A percentile compares a stretch with the other conserved stretches of the same genome.
Conservation (phyloP, 768 basidiomycete genomes). For the Trametes punicea region DNA sequence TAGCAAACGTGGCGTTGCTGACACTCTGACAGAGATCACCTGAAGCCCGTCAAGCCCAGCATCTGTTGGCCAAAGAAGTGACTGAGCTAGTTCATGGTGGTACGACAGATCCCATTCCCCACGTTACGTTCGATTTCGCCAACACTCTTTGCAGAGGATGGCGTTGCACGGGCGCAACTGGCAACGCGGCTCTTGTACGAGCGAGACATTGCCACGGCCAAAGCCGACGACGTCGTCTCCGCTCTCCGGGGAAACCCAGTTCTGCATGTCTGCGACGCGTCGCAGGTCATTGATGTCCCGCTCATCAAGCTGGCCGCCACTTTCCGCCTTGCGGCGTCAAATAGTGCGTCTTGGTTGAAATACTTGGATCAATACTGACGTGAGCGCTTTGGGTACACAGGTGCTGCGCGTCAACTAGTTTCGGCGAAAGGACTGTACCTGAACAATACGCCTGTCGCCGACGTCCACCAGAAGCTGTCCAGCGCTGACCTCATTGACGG, state of each 20-base stretch:
- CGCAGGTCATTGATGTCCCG: conserved; percentile 50
- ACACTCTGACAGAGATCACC: conserved; percentile 19
- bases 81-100: conserved; percentile 31
- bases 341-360: conserved; percentile 43
- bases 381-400: conserved; percentile 35
- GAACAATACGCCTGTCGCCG: conserved; percentile 59
- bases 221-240: conserved; percentile 50
- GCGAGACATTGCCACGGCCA: conserved; percentile 34
- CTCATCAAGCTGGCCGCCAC: conserved; percentile 60
- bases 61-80: conserved; percentile 27
- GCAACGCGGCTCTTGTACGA: conserved; percentile 27
- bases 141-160: conserved; percentile 14
- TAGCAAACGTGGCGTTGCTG: not conserved
- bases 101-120: conserved; percentile 11
- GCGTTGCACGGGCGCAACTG: conserved; percentile 23
- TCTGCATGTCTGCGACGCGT: conserved; percentile 47
- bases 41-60: conserved; percentile 26
- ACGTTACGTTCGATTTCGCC: not conserved
- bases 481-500: conserved; percentile 53
- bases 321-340: conserved; percentile 58
- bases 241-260: conserved; percentile 68
- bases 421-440: conserved; percentile 67
- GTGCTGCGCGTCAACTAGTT: conserved; percentile 61
- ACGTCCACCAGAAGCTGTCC: conserved; percentile 42
- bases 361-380: not conserved